These are phyloP conservation scores for Phytophthora parvispora DNA, from an alignment of 352 stramenopile genomes.

Conservation along the genomic window DNA sequence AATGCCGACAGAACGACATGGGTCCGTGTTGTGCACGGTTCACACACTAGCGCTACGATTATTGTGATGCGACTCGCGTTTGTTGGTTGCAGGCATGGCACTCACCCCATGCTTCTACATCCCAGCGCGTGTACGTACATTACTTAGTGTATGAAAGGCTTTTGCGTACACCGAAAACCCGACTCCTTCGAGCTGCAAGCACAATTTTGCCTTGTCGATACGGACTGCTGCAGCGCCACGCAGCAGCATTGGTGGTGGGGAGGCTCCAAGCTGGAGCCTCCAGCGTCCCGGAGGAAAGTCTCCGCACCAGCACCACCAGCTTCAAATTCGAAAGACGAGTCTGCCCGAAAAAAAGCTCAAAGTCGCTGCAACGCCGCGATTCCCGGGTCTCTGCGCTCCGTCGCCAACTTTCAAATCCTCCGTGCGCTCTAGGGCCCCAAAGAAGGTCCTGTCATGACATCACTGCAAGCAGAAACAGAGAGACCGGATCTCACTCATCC, in stretches of 20 bases:
- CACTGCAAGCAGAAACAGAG: background rate
- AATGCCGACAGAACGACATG: too few species aligned
- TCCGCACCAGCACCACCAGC: background rate
- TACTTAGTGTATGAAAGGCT: too few species aligned
- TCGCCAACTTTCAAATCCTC: conserved; percentile 19
- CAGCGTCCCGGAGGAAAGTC: background rate
- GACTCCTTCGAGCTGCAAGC: too few species aligned
- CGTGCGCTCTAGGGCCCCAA: conserved; percentile 1
- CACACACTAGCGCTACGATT: too few species aligned
- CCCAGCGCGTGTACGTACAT: too few species aligned
- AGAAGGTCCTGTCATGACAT: conserved; percentile 13
- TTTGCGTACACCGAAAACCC: too few species aligned
- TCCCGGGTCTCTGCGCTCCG: background rate
- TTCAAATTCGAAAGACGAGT: conserved; percentile 8
- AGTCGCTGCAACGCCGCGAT: background rate
- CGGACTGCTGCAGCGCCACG: background rate
- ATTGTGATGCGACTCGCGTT: too few species aligned
- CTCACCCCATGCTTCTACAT: too few species aligned
- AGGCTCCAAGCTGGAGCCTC: too few species aligned
- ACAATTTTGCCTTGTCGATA: too few species aligned
- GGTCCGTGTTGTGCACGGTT: too few species aligned
- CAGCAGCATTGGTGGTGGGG: background rate
- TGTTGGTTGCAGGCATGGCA: too few species aligned
- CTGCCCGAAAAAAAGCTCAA: conserved; percentile 3
- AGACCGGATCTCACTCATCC: background rate